Percentiles rank a stretch among this genome's conserved stretches.
Conservation (phyloP, 2,329 filamentous ascomycete genomes). For the Beauveria varroae region DNA sequence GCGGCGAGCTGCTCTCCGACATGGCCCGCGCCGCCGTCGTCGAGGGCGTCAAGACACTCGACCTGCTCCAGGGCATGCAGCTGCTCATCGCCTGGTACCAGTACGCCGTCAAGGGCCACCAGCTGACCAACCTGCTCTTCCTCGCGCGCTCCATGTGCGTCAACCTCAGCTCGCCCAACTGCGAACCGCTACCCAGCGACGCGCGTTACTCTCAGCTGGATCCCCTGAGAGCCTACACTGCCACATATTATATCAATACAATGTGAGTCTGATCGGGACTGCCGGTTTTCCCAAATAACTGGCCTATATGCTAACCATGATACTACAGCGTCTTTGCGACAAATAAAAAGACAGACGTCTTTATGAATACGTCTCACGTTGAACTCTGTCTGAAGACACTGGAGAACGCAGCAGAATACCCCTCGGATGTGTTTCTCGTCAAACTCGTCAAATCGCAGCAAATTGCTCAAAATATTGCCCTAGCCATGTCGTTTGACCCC, state of each 20-base stretch:
- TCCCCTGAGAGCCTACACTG: slow-evolving; percentile 39
- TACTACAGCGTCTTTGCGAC: slow-evolving; percentile 32
- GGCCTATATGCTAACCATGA: not conserved
- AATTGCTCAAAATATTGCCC: slow-evolving; percentile 38
- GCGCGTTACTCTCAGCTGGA: slow-evolving; percentile 28
- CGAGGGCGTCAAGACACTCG: slow-evolving; percentile 36
- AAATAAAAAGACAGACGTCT: slow-evolving; percentile 39
- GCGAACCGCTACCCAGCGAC: slow-evolving; percentile 21
- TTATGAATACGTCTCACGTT: slow-evolving; percentile 39
- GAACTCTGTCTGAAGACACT: slow-evolving; percentile 36
- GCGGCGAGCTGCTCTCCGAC: slow-evolving; percentile 36
- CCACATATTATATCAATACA: slow-evolving; percentile 43
- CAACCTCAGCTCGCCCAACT: slow-evolving; percentile 27
- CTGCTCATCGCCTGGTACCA: slow-evolving; percentile 41
- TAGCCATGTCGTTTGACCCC: slow-evolving; percentile 28
- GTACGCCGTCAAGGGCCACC: slow-evolving; percentile 40
- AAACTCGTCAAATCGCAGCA: slow-evolving; percentile 41
- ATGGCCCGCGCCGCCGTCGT: slow-evolving; percentile 32
- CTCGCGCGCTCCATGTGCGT: slow-evolving; percentile 39
- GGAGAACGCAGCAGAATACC: slow-evolving; percentile 32
- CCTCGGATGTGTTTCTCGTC: slow-evolving; percentile 37
- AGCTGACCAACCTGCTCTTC: slow-evolving; percentile 42
- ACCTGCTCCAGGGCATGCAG: slow-evolving; percentile 40
- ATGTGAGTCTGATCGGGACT: slow-evolving; percentile 26
- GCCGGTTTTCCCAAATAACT: not conserved